phyloP scores from a whole-genome alignment of 139 green algal species.

The Astrephomene gubernaculifera region DNA sequence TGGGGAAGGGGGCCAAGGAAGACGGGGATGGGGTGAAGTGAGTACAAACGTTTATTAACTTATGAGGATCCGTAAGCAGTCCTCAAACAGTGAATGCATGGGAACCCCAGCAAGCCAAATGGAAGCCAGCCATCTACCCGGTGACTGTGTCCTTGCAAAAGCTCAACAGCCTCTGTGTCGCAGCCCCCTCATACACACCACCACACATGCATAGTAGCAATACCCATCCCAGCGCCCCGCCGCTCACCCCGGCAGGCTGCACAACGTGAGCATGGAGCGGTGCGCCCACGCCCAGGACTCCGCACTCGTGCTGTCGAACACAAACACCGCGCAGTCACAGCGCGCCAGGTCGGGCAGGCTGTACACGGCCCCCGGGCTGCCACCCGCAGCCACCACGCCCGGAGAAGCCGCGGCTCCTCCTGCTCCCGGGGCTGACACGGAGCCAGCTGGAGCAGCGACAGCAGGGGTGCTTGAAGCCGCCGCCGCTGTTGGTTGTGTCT shows the following conservation, averaged over 20 bases:
- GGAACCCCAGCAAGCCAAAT: too few relatives aligned
- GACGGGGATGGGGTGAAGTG: background rate
- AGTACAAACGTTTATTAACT: too few relatives aligned
- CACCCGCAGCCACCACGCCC: background rate
- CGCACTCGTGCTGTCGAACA: slow-evolving; percentile 70
- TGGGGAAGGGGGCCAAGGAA: background rate
- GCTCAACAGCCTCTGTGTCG: too few relatives aligned
- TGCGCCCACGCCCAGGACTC: slow-evolving; percentile 52
- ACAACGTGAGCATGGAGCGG: slow-evolving; percentile 34
- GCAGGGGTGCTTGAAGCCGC: too few relatives aligned
- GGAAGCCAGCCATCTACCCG: too few relatives aligned
- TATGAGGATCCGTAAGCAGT: too few relatives aligned
- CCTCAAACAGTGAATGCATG: too few relatives aligned
- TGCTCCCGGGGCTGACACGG: background rate
- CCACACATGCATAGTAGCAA: too few relatives aligned
- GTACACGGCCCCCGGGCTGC: background rate
- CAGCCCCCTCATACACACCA: too few relatives aligned
- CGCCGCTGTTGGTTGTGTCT: background rate
- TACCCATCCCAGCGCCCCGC: background rate
- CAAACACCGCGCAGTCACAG: slow-evolving; percentile 71
- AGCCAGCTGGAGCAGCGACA: too few relatives aligned
- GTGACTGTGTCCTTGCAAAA: too few relatives aligned
- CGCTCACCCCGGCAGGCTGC: slow-evolving; percentile 25
- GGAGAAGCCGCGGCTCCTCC: background rate
- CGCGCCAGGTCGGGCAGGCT: slow-evolving; percentile 46